A percentile compares a stretch with the other conserved stretches of the same genome.
Conservation (phyloP, 148 eudicot genomes). For the Fallopia convolvulus region DNA sequence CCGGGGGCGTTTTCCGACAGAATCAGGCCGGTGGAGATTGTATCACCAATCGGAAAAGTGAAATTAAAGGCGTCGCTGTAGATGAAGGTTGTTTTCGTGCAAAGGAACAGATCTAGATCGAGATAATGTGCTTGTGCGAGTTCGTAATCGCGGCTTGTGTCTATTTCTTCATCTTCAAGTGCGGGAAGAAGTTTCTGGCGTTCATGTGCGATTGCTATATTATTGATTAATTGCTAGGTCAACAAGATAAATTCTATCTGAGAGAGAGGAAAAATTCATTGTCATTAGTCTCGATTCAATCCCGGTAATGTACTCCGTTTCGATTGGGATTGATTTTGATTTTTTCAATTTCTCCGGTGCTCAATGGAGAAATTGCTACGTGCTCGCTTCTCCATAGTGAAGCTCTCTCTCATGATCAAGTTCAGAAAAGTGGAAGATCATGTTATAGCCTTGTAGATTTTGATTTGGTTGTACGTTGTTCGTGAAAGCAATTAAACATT, state of each 20-base stretch:
- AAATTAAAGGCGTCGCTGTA: background rate
- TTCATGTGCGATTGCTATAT: slow-evolving; percentile 10
- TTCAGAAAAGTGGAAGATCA: background rate
- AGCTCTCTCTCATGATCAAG: background rate
- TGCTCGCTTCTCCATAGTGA: background rate
- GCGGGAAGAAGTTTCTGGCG: slow-evolving; percentile 9
- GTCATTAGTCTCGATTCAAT: background rate
- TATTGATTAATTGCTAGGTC: background rate
- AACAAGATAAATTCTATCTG: background rate
- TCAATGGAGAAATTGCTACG: background rate
- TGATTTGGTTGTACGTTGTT: background rate
- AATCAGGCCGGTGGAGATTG: background rate
- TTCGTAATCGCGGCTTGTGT: slow-evolving; percentile 3
- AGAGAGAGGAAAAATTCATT: background rate
- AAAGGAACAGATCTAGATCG: background rate
- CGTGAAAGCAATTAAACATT: background rate
- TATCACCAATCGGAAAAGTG: background rate
- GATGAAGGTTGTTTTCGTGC: too few species aligned
- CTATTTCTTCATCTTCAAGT: slow-evolving; percentile 5
- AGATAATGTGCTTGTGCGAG: slow-evolving; percentile 3
- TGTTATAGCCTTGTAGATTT: background rate
- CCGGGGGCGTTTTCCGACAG: background rate
- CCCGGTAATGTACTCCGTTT: background rate
- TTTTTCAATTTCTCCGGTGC: background rate
- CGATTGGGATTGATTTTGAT: slow-evolving; percentile 1